These are phyloP conservation scores for Aschersonia sp. DNA, from an alignment of 2,329 filamentous ascomycete species.

Conservation along the genomic window DNA sequence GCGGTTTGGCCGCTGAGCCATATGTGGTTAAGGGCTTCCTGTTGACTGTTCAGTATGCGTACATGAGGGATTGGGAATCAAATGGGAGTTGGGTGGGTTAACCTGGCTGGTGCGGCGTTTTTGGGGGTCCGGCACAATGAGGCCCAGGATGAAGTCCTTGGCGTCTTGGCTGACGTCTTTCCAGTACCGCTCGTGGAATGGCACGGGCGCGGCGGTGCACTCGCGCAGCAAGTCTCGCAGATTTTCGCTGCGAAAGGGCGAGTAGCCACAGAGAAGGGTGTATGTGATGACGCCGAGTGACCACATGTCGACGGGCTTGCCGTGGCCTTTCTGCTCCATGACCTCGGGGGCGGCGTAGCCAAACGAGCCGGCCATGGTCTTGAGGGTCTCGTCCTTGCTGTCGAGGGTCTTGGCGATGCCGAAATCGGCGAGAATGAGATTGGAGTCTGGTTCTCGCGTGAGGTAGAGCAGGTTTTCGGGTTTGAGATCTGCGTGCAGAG, in stretches of 20 bases:
- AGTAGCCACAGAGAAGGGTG: conserved; percentile 94
- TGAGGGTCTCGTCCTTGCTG: conserved; percentile 77
- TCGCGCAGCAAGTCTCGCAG: conserved; percentile 88
- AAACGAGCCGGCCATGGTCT: conserved; percentile 97
- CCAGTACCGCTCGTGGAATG: conserved; percentile 98
- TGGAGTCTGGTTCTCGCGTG: conserved; percentile 60
- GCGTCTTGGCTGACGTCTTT: conserved; percentile 91
- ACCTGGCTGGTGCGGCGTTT: conserved; percentile 68
- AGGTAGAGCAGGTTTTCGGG: conserved; percentile 95
- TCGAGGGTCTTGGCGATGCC: conserved; percentile 98
- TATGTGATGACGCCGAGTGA: conserved; percentile 98
- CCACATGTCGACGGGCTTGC: conserved; percentile 99
- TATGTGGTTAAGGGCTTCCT: conserved; percentile 66
- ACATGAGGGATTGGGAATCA: not conserved
- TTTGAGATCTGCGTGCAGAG: conserved; percentile 62
- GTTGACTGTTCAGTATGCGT: not conserved
- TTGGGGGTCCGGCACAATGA: conserved; percentile 67
- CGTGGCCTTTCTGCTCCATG: conserved; percentile 94
- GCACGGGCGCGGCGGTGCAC: conserved; percentile 67
- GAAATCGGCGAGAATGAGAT: conserved; percentile 90
- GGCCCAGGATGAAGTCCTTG: conserved; percentile 78
- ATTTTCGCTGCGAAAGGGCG: conserved; percentile 91
- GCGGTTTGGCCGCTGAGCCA: conserved; percentile 90
- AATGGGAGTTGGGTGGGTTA: conserved; percentile 12
- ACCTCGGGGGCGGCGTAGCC: conserved; percentile 96